Evolutionary conservation across 1,284 basidiomycete species (phyloP), one percentile per base, ranked within the genome.

Genomic region (Abortiporus biennis): DNA sequence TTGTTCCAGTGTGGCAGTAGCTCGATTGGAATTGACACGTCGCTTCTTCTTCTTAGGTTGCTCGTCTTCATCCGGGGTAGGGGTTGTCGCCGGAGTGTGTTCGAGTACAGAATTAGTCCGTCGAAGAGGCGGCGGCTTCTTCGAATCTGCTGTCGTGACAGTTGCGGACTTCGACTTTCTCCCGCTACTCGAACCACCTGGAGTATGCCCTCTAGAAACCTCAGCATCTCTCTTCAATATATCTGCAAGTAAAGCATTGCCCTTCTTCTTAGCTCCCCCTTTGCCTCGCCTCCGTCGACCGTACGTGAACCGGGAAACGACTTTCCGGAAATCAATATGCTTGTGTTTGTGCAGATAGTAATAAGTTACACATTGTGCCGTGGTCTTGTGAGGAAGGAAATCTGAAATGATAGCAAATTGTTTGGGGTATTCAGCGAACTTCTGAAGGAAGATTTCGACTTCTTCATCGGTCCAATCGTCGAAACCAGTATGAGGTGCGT

Each of bases 281-380:
- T 76, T 64, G 8, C 79, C 69, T 41, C 68, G 71, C 47, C 72
- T 74, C 40, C 81, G 71, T 56, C 82, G 82, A 44, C 73, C 77
- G 2, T 74, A 74, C n/a, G 76, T 80, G 53, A 76, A 76, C 54
- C 73, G 74, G 40, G 76, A 65, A 16, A 90, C 71, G 9, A 82
- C 76, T 54, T 83, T 76, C 43, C 90, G 81, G 66, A 93, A 95
- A 63, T 94, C 86, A 57, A 92, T 83, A 32, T 75, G 63, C 53
- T 74, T 75, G 65, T 95, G 92, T 74, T 98, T 98, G 66, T 93
- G 91, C 46, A 95, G 71, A 65, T 98, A 98, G 65, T 98, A 98
- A 65, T 84, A 96, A 38, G 85, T 76, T 32, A 98, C 90, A 59
- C 94, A 97, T 73, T 97, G 89, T 0, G 81, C 68, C 0, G 88